Evolutionary conservation across 2,329 filamentous ascomycete genomes (phyloP).

Genomic region (Alternaria ethzedia): DNA sequence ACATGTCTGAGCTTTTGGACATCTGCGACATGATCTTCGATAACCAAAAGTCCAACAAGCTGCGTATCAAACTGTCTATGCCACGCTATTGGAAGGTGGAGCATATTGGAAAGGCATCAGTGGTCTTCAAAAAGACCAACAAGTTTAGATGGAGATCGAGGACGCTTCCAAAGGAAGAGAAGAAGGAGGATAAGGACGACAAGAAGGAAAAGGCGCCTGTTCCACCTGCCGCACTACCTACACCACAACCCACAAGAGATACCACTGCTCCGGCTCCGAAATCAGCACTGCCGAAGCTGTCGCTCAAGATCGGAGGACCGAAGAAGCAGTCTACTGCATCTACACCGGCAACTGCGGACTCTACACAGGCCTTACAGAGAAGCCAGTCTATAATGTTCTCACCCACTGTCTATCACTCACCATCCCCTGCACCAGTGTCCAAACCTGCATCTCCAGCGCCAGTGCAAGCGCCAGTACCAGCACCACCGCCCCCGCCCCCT

Average conservation of each 20-base stretch:
- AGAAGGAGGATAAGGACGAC: background rate
- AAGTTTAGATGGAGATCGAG: conserved; percentile 27
- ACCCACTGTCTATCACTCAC: conserved; percentile 23
- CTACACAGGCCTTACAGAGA: conserved; percentile 13
- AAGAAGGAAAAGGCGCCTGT: background rate
- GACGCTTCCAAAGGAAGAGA: conserved; percentile 5
- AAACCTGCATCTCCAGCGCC: conserved; percentile 22
- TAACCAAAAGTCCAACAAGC: conserved; percentile 52
- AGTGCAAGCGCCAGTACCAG: background rate
- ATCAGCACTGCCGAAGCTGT: conserved; percentile 21
- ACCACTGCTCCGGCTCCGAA: conserved; percentile 7
- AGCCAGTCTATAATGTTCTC: conserved; percentile 22
- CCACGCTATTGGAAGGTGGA: conserved; percentile 64
- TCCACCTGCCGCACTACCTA: background rate
- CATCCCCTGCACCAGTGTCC: conserved; percentile 23
- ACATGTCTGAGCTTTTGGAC: conserved; percentile 64
- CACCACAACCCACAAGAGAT: conserved; percentile 12
- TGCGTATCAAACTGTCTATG: conserved; percentile 58
- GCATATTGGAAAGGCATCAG: conserved; percentile 57
- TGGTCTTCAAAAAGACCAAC: conserved; percentile 40
- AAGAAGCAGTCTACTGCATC: conserved; percentile 21
- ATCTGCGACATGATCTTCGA: conserved; percentile 64
- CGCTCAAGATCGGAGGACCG: conserved; percentile 29
- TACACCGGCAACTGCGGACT: conserved; percentile 16
- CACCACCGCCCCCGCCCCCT: conserved; percentile 6